Conservation (phyloP, 73 alveolate genomes). For the Blepharisma stoltei region DNA sequence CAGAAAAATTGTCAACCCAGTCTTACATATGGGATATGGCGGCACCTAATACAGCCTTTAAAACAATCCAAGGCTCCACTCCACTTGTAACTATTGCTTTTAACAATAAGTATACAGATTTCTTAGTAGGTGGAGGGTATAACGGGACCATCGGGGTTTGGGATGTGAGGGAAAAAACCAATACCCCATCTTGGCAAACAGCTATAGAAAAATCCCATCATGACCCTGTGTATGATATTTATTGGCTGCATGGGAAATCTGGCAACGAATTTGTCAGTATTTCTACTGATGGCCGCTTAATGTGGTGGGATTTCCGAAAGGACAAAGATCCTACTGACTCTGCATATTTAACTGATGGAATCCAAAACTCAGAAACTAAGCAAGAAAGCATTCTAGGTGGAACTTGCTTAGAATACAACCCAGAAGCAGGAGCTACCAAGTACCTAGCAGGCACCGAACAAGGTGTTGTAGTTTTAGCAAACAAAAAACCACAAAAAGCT, state of each 20-base stretch:
- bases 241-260: slow-evolving; percentile 83
- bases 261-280: slow-evolving; percentile 86
- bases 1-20: slow-evolving; percentile 62
- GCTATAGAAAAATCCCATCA: slow-evolving; percentile 85
- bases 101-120: slow-evolving; percentile 84
- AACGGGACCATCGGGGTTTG: slow-evolving; percentile 88
- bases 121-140: slow-evolving; percentile 89
- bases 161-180: slow-evolving; percentile 74
- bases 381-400: slow-evolving; percentile 82
- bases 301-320: slow-evolving; percentile 93
- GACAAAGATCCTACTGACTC: slow-evolving; percentile 71
- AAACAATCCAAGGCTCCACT: slow-evolving; percentile 70
- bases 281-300: slow-evolving; percentile 84
- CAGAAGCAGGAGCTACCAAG: slow-evolving; percentile 78
- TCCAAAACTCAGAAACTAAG: slow-evolving; percentile 24
- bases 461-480: slow-evolving; percentile 89
- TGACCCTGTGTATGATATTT: slow-evolving; percentile 92
- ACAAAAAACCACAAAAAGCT: slow-evolving; percentile 86
- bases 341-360: slow-evolving; percentile 48
- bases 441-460: slow-evolving; percentile 95
- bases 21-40: slow-evolving; percentile 76
- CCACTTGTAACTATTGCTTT: slow-evolving; percentile 82
- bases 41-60: slow-evolving; percentile 86
- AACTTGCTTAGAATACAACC: slow-evolving; percentile 76
- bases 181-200: slow-evolving; percentile 48